Percentiles rank a stretch among this genome's conserved stretches.
Evolutionary conservation across 495 filamentous ascomycete genomes (phyloP).

Genomic region (Thermothielavioides terrestris): DNA sequence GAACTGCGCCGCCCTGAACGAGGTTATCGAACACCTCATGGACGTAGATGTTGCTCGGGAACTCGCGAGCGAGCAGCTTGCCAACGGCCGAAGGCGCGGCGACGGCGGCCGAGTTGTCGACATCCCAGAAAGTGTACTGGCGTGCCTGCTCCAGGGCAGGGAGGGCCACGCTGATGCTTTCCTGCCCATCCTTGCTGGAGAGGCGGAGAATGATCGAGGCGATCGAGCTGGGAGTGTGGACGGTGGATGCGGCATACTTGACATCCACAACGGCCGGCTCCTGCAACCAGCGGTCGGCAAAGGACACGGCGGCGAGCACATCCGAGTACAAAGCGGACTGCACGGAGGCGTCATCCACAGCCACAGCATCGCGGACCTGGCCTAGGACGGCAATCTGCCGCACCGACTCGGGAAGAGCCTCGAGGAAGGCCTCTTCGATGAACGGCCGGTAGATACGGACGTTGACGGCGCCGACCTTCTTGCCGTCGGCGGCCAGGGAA

Average conservation of each 20-base stretch:
- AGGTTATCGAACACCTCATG: slow-evolving; percentile 76
- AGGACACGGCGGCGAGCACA: slow-evolving; percentile 74
- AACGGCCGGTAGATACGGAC: slow-evolving; percentile 93
- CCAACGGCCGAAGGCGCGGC: slow-evolving; percentile 58
- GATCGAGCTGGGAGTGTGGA: slow-evolving; percentile 70
- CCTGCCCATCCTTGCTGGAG: slow-evolving; percentile 50
- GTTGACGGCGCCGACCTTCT: slow-evolving; percentile 75
- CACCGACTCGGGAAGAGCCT: slow-evolving; percentile 63
- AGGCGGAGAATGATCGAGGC: slow-evolving; percentile 49
- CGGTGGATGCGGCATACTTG: slow-evolving; percentile 76
- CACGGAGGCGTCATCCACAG: slow-evolving; percentile 58
- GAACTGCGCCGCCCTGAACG: slow-evolving; percentile 72
- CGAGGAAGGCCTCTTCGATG: slow-evolving; percentile 84
- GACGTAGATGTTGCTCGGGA: slow-evolving; percentile 65
- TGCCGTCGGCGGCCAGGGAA: slow-evolving; percentile 59
- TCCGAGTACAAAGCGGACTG: slow-evolving; percentile 83
- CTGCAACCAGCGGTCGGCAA: slow-evolving; percentile 54
- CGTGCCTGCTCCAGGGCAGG: slow-evolving; percentile 42
- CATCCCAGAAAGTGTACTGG: slow-evolving; percentile 92
- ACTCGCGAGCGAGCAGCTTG: slow-evolving; percentile 65
- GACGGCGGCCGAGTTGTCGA: slow-evolving; percentile 61
- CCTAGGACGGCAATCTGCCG: slow-evolving; percentile 61
- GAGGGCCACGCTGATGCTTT: slow-evolving; percentile 40
- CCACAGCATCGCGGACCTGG: slow-evolving; percentile 45
- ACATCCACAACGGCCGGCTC: slow-evolving; percentile 62